phyloP scores from a whole-genome alignment of 2,329 filamentous ascomycete genomes.

The Alternaria brassicicola region DNA sequence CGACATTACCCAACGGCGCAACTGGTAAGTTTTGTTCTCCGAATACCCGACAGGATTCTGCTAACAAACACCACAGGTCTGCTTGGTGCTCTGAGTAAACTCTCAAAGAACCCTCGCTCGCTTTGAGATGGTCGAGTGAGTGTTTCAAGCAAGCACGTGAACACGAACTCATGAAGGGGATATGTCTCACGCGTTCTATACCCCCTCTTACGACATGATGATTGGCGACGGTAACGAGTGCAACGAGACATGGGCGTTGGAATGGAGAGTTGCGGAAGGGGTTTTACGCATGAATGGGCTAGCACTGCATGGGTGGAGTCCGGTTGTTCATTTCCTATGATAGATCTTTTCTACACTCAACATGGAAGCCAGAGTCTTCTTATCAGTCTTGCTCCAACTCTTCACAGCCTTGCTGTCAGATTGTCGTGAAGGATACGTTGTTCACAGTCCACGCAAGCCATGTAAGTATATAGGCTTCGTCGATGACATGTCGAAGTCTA shows the following conservation, averaged over 20 bases:
- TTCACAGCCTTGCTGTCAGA: neutral
- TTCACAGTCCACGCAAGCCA: too few relatives aligned
- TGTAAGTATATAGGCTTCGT: too few relatives aligned
- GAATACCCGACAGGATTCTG: neutral
- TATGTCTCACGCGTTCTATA: slow-evolving; percentile 8
- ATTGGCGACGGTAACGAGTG: neutral
- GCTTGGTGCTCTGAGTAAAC: slow-evolving; percentile 37
- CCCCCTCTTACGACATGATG: slow-evolving; percentile 6
- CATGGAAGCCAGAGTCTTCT: slow-evolving; percentile 1
- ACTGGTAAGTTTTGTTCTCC: slow-evolving; percentile 67
- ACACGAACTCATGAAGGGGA: neutral
- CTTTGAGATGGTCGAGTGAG: neutral
- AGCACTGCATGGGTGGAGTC: slow-evolving; percentile 14
- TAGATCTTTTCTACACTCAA: slow-evolving; percentile 2
- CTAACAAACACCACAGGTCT: slow-evolving; percentile 34
- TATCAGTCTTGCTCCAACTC: neutral
- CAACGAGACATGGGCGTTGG: neutral
- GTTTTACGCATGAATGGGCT: slow-evolving; percentile 2
- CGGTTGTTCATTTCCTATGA: slow-evolving; percentile 1
- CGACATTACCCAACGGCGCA: slow-evolving; percentile 87
- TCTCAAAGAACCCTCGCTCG: slow-evolving; percentile 28
- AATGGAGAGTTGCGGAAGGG: neutral
- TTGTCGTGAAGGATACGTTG: neutral
- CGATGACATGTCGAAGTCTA: too few relatives aligned
- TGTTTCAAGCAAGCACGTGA: neutral